Evolutionary conservation across 495 filamentous ascomycete genomes (phyloP), one percentile per base, ranked within the genome.

Genomic region (Aspergillus sclerotioniger): DNA sequence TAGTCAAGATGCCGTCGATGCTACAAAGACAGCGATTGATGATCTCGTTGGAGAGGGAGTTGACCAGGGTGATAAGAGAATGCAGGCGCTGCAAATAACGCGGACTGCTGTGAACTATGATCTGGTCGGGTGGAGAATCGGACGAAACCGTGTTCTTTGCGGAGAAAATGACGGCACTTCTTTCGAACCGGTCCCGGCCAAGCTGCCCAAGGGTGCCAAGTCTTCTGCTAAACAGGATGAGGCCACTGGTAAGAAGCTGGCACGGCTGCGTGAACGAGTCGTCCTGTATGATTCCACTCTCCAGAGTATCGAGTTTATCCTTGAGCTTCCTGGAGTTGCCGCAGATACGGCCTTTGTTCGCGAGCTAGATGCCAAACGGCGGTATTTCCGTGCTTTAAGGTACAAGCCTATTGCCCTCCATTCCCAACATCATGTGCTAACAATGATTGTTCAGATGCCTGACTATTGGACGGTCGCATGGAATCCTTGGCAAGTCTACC

Each of bases 71-170:
- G 94, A 99, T 65, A 80, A 82, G 50, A 83, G 91, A 45, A 89
- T 98, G 88, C 95, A 99, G 72, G 87, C 90, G 57, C 77, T 99
- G 43, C 92, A 96, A 51, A 89, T 98, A 57, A 96, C 92, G 6
- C 86, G 89, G 19, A 96, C 95, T 0, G 90, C 92, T 1, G 90
- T 97, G 28, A 95, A 95, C 70, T 98, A 93, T 67, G 87, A 87
- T 61, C 82, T 97, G 70, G 86, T 99, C 47, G 90, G 90, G 66
- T 98, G 93, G 95, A 82, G 94, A 64, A 87, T 97, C 58, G 95
- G 92, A 35, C 86, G 95, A 43, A 98, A 99, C 67, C 82, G 94
- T 51, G 87, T 95, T 0, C 76, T 99, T 32, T 88, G 90, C 55
- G 92, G 92, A 33, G 78, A 84, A 37, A 78, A 87, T 54, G 90